Evolutionary conservation across 2,329 filamentous ascomycete species (phyloP).

Genomic region (Xylaria polymorpha): DNA sequence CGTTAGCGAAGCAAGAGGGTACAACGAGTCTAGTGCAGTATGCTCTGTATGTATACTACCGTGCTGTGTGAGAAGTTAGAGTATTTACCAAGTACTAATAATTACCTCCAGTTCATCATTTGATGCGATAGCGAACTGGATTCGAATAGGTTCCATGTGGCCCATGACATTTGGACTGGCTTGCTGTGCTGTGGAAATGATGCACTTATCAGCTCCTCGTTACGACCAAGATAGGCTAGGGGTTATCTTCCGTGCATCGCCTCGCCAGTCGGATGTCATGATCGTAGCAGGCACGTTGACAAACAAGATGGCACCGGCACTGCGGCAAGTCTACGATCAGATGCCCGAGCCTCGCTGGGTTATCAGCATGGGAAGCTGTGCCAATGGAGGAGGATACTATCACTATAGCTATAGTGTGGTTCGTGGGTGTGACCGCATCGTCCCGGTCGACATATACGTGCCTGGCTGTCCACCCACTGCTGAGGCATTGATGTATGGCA

Average conservation of each 20-base stretch:
- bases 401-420: constrained; percentile 86
- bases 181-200: constrained; percentile 93
- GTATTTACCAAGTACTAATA: background rate
- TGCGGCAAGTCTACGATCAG: constrained; percentile 93
- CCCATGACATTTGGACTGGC: constrained; percentile 89
- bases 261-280: constrained; percentile 91
- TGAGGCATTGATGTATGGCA: constrained; percentile 74
- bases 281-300: constrained; percentile 92
- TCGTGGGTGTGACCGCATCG: constrained; percentile 79
- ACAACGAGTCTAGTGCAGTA: background rate
- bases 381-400: constrained; percentile 87
- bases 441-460: constrained; percentile 84
- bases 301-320: constrained; percentile 94
- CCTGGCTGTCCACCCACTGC: constrained; percentile 75
- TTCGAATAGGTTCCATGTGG: constrained; percentile 60
- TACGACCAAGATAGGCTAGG: constrained; percentile 91
- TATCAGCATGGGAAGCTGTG: constrained; percentile 83
- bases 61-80: background rate
- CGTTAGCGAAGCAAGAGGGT: background rate
- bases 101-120: background rate
- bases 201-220: constrained; percentile 88
- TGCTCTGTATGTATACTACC: background rate
- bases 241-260: constrained; percentile 90
- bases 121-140: background rate
- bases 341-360: constrained; percentile 96